Conservation (phyloP, 2,329 filamentous ascomycete genomes). For the Corynespora cassiicola region DNA sequence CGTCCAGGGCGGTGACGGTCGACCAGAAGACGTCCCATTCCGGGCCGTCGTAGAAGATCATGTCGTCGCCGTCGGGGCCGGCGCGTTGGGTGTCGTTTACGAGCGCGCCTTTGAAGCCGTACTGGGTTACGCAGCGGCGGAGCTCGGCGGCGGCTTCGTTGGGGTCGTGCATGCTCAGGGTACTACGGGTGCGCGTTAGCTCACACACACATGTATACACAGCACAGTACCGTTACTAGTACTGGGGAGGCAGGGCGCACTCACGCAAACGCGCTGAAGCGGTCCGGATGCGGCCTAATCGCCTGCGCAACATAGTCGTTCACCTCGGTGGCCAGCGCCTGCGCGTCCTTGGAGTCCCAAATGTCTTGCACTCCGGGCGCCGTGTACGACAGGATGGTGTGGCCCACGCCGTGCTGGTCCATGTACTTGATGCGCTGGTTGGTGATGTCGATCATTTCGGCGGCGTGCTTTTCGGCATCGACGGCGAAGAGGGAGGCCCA, state of each 20-base stretch:
- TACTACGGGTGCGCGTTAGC: no score
- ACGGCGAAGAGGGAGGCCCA: slow-evolving; percentile 67
- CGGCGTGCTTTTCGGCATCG: slow-evolving; percentile 64
- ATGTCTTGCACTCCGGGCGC: slow-evolving; percentile 58
- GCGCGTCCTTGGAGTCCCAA: slow-evolving; percentile 51
- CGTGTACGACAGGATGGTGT: slow-evolving; percentile 57
- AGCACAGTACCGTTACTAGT: no score
- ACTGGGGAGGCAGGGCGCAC: no score
- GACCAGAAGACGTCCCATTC: slow-evolving; percentile 70
- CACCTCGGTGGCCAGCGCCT: slow-evolving; percentile 52
- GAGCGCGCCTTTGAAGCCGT: slow-evolving; percentile 43
- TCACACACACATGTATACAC: no score
- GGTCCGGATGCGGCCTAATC: slow-evolving; percentile 50
- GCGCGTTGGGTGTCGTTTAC: slow-evolving; percentile 66
- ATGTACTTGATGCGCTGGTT: slow-evolving; percentile 52
- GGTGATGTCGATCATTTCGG: slow-evolving; percentile 60
- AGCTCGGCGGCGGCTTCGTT: slow-evolving; percentile 59
- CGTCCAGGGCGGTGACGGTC: slow-evolving; percentile 64
- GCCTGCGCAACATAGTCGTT: slow-evolving; percentile 55
- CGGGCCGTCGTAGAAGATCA: slow-evolving; percentile 69
- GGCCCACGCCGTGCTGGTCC: slow-evolving; percentile 55
- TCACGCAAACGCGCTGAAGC: no score
- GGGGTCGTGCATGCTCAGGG: slow-evolving; percentile 58
- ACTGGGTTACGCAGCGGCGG: slow-evolving; percentile 59
- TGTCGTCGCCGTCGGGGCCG: slow-evolving; percentile 63